These are phyloP conservation scores for Arthrobotrys sinensis DNA, from an alignment of 2,329 filamentous ascomycete genomes.

Conservation along the genomic window DNA sequence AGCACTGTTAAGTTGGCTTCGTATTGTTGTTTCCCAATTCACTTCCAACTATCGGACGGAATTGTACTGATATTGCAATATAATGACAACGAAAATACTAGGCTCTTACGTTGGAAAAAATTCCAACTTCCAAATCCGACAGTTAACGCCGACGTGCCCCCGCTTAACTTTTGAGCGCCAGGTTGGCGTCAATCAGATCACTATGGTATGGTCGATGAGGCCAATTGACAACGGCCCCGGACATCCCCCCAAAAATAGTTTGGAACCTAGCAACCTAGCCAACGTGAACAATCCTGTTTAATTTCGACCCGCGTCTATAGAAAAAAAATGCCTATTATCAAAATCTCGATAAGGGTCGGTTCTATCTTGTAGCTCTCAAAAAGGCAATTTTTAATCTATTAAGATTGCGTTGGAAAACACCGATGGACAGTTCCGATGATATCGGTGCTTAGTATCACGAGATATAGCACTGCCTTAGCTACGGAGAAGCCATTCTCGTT, in stretches of 20 bases:
- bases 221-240: slow-evolving; percentile 36
- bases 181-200: slow-evolving; percentile 50
- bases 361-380: slow-evolving; percentile 28
- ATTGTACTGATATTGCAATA: slow-evolving; percentile 8
- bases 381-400: slow-evolving; percentile 41
- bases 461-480: slow-evolving; percentile 19
- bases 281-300: slow-evolving; percentile 55
- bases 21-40: slow-evolving; percentile 21
- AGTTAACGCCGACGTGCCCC: slow-evolving; percentile 35
- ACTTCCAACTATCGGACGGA: slow-evolving; percentile 10
- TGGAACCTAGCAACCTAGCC: slow-evolving; percentile 35
- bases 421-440: slow-evolving; percentile 32
- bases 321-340: slow-evolving; percentile 47
- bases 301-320: slow-evolving; percentile 50
- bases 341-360: slow-evolving; percentile 33
- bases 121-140: slow-evolving; percentile 54
- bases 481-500: slow-evolving; percentile 24
- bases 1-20: slow-evolving; percentile 16
- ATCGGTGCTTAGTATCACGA: slow-evolving; percentile 30
- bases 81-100: slow-evolving; percentile 28
- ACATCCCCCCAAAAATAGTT: slow-evolving; percentile 53
- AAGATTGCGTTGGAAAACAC: slow-evolving; percentile 39
- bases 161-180: slow-evolving; percentile 48
- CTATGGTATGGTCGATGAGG: slow-evolving; percentile 11
- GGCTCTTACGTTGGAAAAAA: slow-evolving; percentile 32